Evolutionary conservation across 106 monocot genomes (phyloP).

Genomic region (Allium cepa): DNA sequence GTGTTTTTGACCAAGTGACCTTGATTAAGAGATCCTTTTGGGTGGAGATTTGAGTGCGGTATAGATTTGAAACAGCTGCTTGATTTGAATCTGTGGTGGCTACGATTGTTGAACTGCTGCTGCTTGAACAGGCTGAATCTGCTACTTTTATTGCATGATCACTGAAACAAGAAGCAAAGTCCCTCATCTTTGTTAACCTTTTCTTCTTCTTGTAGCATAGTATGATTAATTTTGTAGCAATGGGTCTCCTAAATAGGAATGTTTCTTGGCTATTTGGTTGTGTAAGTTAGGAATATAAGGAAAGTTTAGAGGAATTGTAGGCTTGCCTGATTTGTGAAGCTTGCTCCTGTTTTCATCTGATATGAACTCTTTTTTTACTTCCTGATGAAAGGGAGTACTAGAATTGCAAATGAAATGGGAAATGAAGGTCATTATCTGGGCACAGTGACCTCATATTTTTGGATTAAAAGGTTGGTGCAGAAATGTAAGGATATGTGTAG

Average conservation of each 20-base stretch:
- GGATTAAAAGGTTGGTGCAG: neutral
- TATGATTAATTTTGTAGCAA: neutral
- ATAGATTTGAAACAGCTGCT: constrained; percentile 38
- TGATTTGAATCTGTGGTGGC: neutral
- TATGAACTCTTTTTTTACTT: neutral
- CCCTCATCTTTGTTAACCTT: constrained; percentile 23
- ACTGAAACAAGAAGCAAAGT: constrained; percentile 44
- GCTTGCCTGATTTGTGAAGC: neutral
- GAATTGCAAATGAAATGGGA: neutral
- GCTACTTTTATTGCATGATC: constrained; percentile 39
- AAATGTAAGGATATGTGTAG: neutral
- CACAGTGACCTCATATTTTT: neutral
- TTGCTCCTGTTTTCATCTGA: neutral
- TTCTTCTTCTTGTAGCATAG: neutral
- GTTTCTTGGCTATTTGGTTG: neutral
- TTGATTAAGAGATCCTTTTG: constrained; percentile 38
- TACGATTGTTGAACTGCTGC: constrained; percentile 3
- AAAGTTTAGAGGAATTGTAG: constrained; percentile 5
- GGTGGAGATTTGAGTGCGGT: constrained; percentile 19
- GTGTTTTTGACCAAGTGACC: constrained; percentile 52
- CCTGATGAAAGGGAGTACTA: neutral
- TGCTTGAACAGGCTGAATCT: constrained; percentile 24
- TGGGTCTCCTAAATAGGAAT: neutral
- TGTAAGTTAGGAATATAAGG: neutral
- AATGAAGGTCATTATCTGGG: neutral